Percentiles rank a stretch among this genome's conserved stretches.
These are phyloP conservation scores for Quercus ilex DNA, from an alignment of 306 rosid genomes.

Conservation along the genomic window DNA sequence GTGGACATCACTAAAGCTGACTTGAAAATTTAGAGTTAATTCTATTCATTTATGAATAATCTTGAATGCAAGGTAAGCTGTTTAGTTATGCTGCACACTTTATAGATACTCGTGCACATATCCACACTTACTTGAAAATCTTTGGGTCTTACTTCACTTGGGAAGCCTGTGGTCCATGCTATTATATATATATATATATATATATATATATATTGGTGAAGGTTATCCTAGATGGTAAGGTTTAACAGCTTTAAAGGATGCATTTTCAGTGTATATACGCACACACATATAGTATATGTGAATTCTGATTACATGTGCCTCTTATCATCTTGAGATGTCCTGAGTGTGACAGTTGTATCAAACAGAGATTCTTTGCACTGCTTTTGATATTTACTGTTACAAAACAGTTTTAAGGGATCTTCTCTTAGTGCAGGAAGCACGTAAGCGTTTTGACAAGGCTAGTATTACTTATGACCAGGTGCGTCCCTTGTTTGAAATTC, in stretches of 20 bases:
- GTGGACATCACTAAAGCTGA: neutral
- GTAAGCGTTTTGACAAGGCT: slow-evolving; percentile 96
- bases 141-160: neutral
- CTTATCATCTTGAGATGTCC: slow-evolving; percentile 14
- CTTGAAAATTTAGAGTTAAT: neutral
- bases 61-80: neutral
- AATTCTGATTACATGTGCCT: neutral
- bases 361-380: neutral
- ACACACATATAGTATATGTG: too few species aligned
- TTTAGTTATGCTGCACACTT: neutral
- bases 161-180: neutral
- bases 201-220: too few species aligned
- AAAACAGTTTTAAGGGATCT: slow-evolving; percentile 30
- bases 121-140: neutral
- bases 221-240: too few species aligned
- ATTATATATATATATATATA: too few species aligned
- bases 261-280: too few species aligned
- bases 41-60: neutral
- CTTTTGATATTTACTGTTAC: slow-evolving; percentile 4
- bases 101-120: neutral
- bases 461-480: slow-evolving; percentile 99
- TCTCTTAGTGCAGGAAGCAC: slow-evolving; percentile 87
- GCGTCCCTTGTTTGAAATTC: slow-evolving; percentile 19
- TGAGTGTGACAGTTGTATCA: slow-evolving; percentile 8
- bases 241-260: too few species aligned